Percentiles rank a stretch among this genome's conserved stretches.
phyloP scores from a whole-genome alignment of 139 green algal species.

The Desmodesmus armatus region DNA sequence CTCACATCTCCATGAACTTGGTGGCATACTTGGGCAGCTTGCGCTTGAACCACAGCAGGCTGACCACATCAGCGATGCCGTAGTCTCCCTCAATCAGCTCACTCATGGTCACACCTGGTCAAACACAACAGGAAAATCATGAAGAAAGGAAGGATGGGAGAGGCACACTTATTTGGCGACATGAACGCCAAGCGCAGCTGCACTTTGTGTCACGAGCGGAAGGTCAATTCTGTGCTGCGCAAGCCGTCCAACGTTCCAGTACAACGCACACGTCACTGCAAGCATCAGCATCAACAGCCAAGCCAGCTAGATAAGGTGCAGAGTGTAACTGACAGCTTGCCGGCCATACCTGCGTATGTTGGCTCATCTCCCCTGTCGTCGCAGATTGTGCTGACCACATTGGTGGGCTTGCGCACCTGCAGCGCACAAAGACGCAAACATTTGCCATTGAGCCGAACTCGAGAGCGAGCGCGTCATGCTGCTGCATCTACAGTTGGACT shows the following conservation, averaged over 20 bases:
- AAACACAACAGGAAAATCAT: too few species aligned
- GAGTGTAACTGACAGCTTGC: too few species aligned
- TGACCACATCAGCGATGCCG: constrained; percentile 90
- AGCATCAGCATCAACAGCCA: neutral
- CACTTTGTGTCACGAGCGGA: too few species aligned
- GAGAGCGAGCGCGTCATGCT: too few species aligned
- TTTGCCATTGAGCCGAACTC: too few species aligned
- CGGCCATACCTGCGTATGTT: constrained; percentile 72
- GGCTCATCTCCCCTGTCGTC: constrained; percentile 95
- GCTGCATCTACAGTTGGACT: too few species aligned
- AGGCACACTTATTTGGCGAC: constrained; percentile 75
- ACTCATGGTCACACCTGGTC: constrained; percentile 77
- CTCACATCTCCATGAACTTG: constrained; percentile 94
- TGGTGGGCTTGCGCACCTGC: constrained; percentile 90
- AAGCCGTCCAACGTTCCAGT: neutral
- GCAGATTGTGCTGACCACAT: constrained; percentile 94
- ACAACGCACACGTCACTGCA: neutral
- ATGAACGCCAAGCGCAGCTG: too few species aligned
- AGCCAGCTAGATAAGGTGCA: too few species aligned
- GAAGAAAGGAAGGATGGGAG: too few species aligned
- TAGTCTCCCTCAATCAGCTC: constrained; percentile 89
- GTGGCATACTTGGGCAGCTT: constrained; percentile 91
- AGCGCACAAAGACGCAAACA: too few species aligned
- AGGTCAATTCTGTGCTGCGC: neutral
- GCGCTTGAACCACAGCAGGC: constrained; percentile 92